Conservation (phyloP, 164 flowering plant species). For the Piper betle region DNA sequence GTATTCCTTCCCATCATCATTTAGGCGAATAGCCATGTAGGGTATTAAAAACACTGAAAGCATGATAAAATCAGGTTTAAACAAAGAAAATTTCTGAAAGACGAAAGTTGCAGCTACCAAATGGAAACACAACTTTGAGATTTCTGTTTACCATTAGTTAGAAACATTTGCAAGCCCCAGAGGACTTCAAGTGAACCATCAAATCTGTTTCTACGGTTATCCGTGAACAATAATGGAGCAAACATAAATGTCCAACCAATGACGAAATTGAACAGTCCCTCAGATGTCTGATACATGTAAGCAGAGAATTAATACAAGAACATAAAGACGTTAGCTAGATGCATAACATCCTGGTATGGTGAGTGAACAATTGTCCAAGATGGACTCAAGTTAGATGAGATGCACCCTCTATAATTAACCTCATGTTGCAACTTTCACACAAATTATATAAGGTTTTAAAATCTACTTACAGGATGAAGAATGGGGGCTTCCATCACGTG, state of each 20-base stretch:
- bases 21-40: constrained; percentile 92
- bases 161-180: constrained; percentile 95
- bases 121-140: neutral
- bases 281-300: constrained; percentile 40
- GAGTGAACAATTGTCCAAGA: too few relatives aligned
- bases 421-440: too few relatives aligned
- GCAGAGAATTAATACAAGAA: neutral
- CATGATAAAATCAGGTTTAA: constrained; percentile 5
- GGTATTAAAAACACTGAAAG: constrained; percentile 76
- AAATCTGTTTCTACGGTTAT: constrained; percentile 51
- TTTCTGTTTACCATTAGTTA: constrained; percentile 67
- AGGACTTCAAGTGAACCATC: constrained; percentile 66
- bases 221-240: constrained; percentile 87
- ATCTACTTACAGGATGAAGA: constrained; percentile 71
- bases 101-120: neutral
- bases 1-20: constrained; percentile 24
- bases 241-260: constrained; percentile 93
- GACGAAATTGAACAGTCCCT: constrained; percentile 93
- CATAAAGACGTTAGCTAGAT: neutral
- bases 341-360: neutral
- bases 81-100: neutral
- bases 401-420: too few relatives aligned
- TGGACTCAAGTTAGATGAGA: too few relatives aligned
- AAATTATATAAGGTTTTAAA: constrained; percentile 41
- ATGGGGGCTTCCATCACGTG: constrained; percentile 66